These are phyloP conservation scores for Tuber borchii DNA, from an alignment of 495 filamentous ascomycete species.

Conservation along the genomic window DNA sequence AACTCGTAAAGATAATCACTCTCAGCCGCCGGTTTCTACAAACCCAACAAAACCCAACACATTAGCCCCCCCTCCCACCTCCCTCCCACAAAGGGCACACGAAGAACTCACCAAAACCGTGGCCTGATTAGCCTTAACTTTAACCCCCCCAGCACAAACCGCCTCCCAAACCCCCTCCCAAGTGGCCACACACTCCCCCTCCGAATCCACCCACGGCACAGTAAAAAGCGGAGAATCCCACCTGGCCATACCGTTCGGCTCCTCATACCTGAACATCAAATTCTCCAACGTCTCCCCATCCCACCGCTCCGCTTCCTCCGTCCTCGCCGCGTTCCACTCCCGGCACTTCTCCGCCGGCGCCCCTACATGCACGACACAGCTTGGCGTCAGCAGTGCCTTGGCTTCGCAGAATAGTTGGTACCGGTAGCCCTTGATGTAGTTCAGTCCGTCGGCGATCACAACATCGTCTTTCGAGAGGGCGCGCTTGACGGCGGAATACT, in stretches of 20 bases:
- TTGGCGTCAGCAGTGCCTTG: slow-evolving; percentile 75
- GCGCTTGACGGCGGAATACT: slow-evolving; percentile 80
- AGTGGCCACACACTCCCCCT: slow-evolving; percentile 53
- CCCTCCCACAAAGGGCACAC: neutral
- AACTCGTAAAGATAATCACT: slow-evolving; percentile 77
- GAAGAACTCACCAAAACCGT: slow-evolving; percentile 57
- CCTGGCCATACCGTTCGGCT: slow-evolving; percentile 86
- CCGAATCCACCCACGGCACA: slow-evolving; percentile 68
- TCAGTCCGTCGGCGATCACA: slow-evolving; percentile 67
- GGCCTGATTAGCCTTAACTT: slow-evolving; percentile 69
- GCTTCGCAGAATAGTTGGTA: slow-evolving; percentile 95
- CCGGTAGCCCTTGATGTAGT: slow-evolving; percentile 96
- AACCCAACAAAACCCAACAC: neutral
- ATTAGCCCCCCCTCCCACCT: slow-evolving; percentile 2
- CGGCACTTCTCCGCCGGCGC: slow-evolving; percentile 56
- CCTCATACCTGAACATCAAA: slow-evolving; percentile 89
- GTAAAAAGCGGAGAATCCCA: slow-evolving; percentile 96
- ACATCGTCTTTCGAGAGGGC: slow-evolving; percentile 69
- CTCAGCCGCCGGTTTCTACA: slow-evolving; percentile 56
- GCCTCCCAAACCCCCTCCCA: slow-evolving; percentile 69
- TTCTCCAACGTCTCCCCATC: slow-evolving; percentile 72
- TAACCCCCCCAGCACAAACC: slow-evolving; percentile 56
- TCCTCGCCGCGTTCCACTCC: slow-evolving; percentile 30
- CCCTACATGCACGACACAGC: slow-evolving; percentile 81
- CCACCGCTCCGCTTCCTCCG: slow-evolving; percentile 54